Evolutionary conservation across 2,329 filamentous ascomycete species (phyloP).

Genomic region (Aspergillus texensis): DNA sequence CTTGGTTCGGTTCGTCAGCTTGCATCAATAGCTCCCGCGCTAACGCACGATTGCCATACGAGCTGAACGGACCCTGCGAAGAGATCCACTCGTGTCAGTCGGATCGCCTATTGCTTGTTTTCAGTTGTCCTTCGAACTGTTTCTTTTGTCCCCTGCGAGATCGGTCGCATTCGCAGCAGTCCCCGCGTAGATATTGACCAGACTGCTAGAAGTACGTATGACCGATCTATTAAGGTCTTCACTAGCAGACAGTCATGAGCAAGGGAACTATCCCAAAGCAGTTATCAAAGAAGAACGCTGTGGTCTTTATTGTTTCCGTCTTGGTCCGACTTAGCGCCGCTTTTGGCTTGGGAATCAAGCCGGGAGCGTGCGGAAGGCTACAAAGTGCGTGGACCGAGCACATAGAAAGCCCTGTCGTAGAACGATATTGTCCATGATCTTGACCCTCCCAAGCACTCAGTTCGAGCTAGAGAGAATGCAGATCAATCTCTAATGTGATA

Average conservation of each 20-base stretch:
- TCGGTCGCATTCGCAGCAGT: no score
- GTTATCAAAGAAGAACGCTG: not conserved
- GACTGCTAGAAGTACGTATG: not conserved
- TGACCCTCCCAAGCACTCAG: not conserved
- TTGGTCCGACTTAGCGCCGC: not conserved
- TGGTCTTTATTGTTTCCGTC: not conserved
- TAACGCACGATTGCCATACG: not conserved
- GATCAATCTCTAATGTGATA: no score
- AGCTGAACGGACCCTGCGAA: not conserved
- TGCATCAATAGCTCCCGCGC: not conserved
- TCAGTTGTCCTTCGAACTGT: not conserved
- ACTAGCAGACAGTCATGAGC: not conserved
- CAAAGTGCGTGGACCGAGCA: not conserved
- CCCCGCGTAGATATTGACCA: no score
- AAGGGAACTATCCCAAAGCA: not conserved
- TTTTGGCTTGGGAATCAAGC: not conserved
- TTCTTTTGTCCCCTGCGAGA: no score
- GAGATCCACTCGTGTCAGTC: not conserved
- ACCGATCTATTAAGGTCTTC: not conserved
- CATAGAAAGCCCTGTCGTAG: not conserved
- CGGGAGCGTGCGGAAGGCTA: not conserved
- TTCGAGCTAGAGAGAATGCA: no score
- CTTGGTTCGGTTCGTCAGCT: not conserved
- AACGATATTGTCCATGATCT: not conserved
- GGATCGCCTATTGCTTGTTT: not conserved